Percentiles rank a stretch among this genome's conserved stretches.
Conservation (phyloP, 176 grass and related monocot genomes). For the Lolium multiflorum region DNA sequence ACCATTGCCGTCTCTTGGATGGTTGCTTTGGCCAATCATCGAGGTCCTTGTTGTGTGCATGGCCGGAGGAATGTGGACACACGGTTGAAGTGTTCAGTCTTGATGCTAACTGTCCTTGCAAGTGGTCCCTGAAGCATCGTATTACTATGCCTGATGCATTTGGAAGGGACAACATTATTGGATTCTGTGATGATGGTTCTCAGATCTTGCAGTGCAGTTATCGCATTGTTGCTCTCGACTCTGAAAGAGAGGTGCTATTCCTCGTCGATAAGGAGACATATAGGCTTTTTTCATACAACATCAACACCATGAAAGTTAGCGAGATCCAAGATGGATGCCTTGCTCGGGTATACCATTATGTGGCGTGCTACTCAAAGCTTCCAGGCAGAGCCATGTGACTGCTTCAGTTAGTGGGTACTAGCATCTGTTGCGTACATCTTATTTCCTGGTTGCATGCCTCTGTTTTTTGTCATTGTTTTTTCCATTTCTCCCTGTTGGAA, state of each 20-base stretch:
- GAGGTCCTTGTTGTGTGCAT: constrained; percentile 31
- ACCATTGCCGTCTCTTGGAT: background rate
- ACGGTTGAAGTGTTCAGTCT: constrained; percentile 32
- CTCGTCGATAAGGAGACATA: background rate
- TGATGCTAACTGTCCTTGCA: background rate
- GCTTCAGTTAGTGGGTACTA: background rate
- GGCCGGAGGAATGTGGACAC: background rate
- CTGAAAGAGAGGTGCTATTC: constrained; percentile 22
- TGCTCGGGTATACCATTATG: background rate
- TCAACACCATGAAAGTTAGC: constrained; percentile 23
- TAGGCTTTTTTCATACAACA: constrained; percentile 21
- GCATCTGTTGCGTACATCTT: background rate
- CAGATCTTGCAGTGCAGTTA: constrained; percentile 13
- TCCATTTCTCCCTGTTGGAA: too few relatives aligned
- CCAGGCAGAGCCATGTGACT: background rate
- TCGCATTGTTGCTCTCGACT: constrained; percentile 11
- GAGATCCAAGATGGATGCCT: background rate
- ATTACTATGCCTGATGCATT: constrained; percentile 33
- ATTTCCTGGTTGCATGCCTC: background rate
- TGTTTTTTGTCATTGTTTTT: too few relatives aligned
- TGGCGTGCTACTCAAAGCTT: constrained; percentile 35
- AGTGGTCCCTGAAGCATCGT: constrained; percentile 30
- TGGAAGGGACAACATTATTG: constrained; percentile 5
- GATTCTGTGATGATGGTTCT: background rate
- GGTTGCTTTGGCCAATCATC: constrained; percentile 37